Base-by-base conservation (phyloP, 306 rosid genomes). In the Amphicarpaea edgeworthii region DNA sequence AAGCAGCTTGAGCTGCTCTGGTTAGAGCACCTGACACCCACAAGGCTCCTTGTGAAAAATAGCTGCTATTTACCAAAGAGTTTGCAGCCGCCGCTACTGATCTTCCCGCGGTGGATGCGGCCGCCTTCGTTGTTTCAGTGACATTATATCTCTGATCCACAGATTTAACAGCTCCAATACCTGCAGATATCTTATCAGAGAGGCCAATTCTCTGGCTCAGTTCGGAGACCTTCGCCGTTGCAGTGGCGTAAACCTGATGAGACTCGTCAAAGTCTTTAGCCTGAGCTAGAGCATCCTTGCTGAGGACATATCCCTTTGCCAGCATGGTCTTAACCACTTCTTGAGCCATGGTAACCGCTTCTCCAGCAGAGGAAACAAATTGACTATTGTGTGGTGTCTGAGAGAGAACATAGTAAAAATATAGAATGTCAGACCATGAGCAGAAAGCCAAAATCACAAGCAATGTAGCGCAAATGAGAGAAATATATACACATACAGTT, bases 291-390 rank as follows among this genome's bases (percentile, higher is more conserved):
- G 97, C 87, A 12, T 90, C 99, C 82, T 87, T 95, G 50, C 96
- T 91, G 17, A 90, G 85, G 70, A 89, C 86, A 84, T 77, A 90
- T 45, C 97, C 98, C 88, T 72, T 88, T 76, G 93, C 87, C 32
- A 92, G 61, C 99, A 95, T 95, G 82, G 89, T 89, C 77, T 73
- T 89, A 34, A 92, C 96, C 0, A 92, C 96, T 85, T 92, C 96
- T 76, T 90, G 96, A 41, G 98, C 88, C 84, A 87, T 66, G 16
- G 87, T 61, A 57, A 86, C 90, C 46, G 88, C 97, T 79, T 84
- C 96, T 70, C 98, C 91, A 37, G 97, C 90, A 61, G 88, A 83
- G 26, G 90, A 85, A 66, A 85, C 86, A 59, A 84, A 89, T 57
- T 86, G 90, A 55, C 57, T 68, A 70, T 75, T 62, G 12, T 77